phyloP scores from a whole-genome alignment of 73 alveolate species.

The Stentor roeselii region DNA sequence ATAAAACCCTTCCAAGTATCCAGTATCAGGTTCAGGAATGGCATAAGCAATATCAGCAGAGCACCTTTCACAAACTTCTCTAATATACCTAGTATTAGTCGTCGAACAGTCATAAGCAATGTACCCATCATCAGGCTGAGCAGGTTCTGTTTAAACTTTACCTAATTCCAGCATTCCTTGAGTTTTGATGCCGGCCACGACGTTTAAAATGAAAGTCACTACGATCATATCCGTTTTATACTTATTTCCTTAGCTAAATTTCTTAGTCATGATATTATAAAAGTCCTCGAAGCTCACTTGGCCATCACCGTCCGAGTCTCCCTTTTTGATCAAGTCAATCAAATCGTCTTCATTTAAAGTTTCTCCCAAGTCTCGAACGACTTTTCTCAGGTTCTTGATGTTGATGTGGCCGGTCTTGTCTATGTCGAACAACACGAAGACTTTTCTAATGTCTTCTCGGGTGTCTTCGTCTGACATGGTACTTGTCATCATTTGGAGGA shows the following conservation, averaged over 20 bases:
- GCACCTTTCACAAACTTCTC: conserved; percentile 6
- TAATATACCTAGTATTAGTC: background rate
- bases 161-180: background rate
- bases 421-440: conserved; percentile 75
- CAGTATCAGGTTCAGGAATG: background rate
- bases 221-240: background rate
- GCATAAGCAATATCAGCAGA: conserved; percentile 12
- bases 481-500: conserved; percentile 67
- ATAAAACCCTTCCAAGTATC: conserved; percentile 15
- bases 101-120: conserved; percentile 7
- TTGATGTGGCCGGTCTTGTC: conserved; percentile 63
- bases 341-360: conserved; percentile 66
- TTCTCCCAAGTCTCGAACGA: conserved; percentile 78
- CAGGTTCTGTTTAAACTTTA: conserved; percentile 17
- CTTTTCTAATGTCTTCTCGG: conserved; percentile 68
- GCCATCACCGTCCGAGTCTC: conserved; percentile 38
- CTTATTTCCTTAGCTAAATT: too few relatives aligned
- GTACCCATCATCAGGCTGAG: background rate
- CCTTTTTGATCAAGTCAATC: conserved; percentile 33
- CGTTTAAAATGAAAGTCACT: background rate
- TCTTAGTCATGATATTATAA: conserved; percentile 39
- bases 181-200: background rate
- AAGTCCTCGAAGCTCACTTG: conserved; percentile 35
- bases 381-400: conserved; percentile 63
- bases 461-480: conserved; percentile 67